Evolutionary conservation across 2,329 filamentous ascomycete genomes (phyloP), one percentile per base, ranked within the genome.

Genomic region (Xylariaceae sp.): DNA sequence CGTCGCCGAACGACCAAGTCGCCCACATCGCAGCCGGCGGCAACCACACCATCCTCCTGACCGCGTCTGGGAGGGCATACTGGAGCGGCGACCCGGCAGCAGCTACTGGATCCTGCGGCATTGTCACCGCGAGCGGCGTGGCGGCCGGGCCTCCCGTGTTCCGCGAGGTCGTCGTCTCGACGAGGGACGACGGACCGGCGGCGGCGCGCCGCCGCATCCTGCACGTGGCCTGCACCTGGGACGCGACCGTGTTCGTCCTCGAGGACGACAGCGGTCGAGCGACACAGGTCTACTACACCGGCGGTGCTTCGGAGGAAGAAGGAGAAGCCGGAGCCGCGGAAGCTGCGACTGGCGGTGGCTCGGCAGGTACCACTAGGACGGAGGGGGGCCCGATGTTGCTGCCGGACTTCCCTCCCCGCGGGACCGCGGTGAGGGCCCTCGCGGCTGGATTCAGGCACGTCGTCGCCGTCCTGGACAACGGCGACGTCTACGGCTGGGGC

Each of bases 401-500:
- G 21, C 59, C 64, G 3, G 55, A 72, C 16, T 90, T 92, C 42
- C 83, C 82, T 2, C 81, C 81, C 0, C 7, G 44, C 1, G 73
- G 61, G 0, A 69, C 70, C 0, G 58, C 65, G n/a, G 56, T 94
- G 4, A 58, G 74, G 1, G 72, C 81, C 37, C 53, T 95, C 17
- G 66, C 80, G 2, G 82, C 84, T 9, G 77, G 83, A 19, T 83
- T 94, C 67, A 77, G 77, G 15, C 92, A 98, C 53, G 77, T 78
- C 0, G 73, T 93, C 12, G 76, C 66, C 2, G 72, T 95, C 1
- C 60, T 94, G 3, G 72, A 72, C 27, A 81, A 83, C 52, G 90
- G 89, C 1, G 70, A 83, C 12, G 79, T 80, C 2, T 94, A 83
- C 54, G 89, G 87, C 3, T 96, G 90, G 90, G 92, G 92, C 0